These are phyloP conservation scores for Hypericum androsaemum DNA, from an alignment of 345 rosid species.

Conservation along the genomic window DNA sequence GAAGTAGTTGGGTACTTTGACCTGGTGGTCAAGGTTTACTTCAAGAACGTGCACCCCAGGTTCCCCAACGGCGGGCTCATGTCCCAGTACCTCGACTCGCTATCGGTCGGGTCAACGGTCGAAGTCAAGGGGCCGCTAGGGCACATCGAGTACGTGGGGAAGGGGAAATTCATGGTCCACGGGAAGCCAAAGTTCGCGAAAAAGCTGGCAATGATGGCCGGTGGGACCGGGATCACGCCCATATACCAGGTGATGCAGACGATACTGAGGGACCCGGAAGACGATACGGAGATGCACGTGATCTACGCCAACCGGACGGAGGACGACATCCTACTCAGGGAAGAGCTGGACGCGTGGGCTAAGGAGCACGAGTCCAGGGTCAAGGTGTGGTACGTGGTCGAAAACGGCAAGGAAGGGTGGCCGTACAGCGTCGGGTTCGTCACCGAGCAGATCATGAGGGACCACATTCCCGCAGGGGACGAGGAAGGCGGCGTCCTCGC, in stretches of 20 bases:
- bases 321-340: slow-evolving; percentile 65
- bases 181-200: slow-evolving; percentile 68
- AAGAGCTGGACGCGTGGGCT: slow-evolving; percentile 83
- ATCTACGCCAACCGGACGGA: slow-evolving; percentile 87
- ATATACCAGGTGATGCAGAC: slow-evolving; percentile 76
- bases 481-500: slow-evolving; percentile 45
- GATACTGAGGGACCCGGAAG: slow-evolving; percentile 62
- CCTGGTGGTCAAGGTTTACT: slow-evolving; percentile 68
- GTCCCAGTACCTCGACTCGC: slow-evolving; percentile 71
- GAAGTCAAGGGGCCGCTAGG: slow-evolving; percentile 90
- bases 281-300: slow-evolving; percentile 65
- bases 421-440: slow-evolving; percentile 58
- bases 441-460: slow-evolving; percentile 54
- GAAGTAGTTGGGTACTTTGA: slow-evolving; percentile 72
- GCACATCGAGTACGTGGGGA: slow-evolving; percentile 67
- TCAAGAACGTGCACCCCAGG: slow-evolving; percentile 64
- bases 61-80: slow-evolving; percentile 78
- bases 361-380: slow-evolving; percentile 37
- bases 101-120: slow-evolving; percentile 43
- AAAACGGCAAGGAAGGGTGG: slow-evolving; percentile 63
- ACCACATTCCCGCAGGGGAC: slow-evolving; percentile 54
- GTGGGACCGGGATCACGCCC: slow-evolving; percentile 95
- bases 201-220: slow-evolving; percentile 80
- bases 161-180: slow-evolving; percentile 61
- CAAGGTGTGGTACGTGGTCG: slow-evolving; percentile 83